These are phyloP conservation scores for Hortaea sp. DNA, from an alignment of 2,329 filamentous ascomycete genomes.

Conservation along the genomic window DNA sequence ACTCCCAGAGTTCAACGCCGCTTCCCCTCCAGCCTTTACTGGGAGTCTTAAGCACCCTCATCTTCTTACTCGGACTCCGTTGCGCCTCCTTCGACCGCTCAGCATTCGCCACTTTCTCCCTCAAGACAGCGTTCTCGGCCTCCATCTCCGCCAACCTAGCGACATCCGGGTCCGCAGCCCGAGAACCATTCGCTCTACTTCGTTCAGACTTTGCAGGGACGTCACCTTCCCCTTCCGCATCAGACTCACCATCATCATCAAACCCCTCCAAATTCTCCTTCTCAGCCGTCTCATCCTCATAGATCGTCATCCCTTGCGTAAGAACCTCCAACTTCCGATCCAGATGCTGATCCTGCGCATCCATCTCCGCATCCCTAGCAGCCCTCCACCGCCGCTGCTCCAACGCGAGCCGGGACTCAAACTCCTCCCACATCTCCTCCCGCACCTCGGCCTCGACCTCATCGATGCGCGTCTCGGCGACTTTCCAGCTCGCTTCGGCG, in stretches of 20 bases:
- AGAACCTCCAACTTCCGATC: slow-evolving; percentile 78
- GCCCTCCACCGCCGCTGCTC: slow-evolving; percentile 76
- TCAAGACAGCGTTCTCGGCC: slow-evolving; percentile 35
- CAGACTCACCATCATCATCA: slow-evolving; percentile 5
- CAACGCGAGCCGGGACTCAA: slow-evolving; percentile 64
- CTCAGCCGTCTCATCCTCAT: slow-evolving; percentile 30
- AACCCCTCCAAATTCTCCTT: slow-evolving; percentile 12
- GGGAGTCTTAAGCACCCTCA: slow-evolving; percentile 37
- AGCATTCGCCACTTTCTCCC: slow-evolving; percentile 28
- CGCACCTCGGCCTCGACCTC: slow-evolving; percentile 76
- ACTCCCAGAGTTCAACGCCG: background rate
- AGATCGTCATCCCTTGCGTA: slow-evolving; percentile 42
- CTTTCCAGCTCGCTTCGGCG: slow-evolving; percentile 62
- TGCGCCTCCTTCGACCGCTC: slow-evolving; percentile 30
- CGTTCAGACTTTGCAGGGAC: background rate
- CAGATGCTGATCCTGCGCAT: slow-evolving; percentile 72
- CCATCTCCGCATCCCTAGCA: slow-evolving; percentile 63
- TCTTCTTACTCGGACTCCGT: slow-evolving; percentile 39
- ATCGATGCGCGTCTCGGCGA: slow-evolving; percentile 53
- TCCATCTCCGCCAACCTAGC: slow-evolving; percentile 21
- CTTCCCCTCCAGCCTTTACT: slow-evolving; percentile 33
- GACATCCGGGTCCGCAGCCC: background rate
- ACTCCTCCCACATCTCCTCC: slow-evolving; percentile 80
- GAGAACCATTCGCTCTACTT: slow-evolving; percentile 9
- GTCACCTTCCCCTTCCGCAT: slow-evolving; percentile 4